phyloP scores from a whole-genome alignment of 352 stramenopile species.

The Salisapilia sapeloensis region DNA sequence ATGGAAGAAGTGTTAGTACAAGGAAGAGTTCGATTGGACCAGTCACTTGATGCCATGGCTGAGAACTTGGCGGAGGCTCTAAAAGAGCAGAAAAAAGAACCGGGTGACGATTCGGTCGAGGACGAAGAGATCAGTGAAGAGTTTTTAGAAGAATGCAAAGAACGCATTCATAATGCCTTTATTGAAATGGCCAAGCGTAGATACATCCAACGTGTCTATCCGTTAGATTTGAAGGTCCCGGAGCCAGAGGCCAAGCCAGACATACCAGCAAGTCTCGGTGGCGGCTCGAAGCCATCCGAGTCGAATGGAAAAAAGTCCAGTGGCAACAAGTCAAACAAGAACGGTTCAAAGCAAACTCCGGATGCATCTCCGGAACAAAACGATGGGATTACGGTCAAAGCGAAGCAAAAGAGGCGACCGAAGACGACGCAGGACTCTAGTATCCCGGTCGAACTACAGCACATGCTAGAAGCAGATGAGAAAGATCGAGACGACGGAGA shows the following conservation, averaged over 20 bases:
- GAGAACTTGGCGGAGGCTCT: slow-evolving; percentile 50
- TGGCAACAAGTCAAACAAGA: not conserved
- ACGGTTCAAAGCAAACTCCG: not conserved
- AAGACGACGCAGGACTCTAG: slow-evolving; percentile 10
- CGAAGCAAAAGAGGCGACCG: slow-evolving; percentile 28
- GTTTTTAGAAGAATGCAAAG: slow-evolving; percentile 52
- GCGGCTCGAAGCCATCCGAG: slow-evolving; percentile 13
- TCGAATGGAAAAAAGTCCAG: not conserved
- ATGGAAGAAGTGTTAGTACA: slow-evolving; percentile 81
- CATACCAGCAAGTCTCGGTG: slow-evolving; percentile 42
- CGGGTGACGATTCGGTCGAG: slow-evolving; percentile 2
- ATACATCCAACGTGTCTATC: slow-evolving; percentile 74
- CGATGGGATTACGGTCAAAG: slow-evolving; percentile 59
- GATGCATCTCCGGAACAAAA: slow-evolving; percentile 8
- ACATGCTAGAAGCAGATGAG: slow-evolving; percentile 74
- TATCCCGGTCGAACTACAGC: slow-evolving; percentile 69
- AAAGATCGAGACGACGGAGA: slow-evolving; percentile 29
- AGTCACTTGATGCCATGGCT: slow-evolving; percentile 72
- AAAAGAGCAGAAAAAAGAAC: slow-evolving; percentile 10
- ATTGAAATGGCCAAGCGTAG: slow-evolving; percentile 82
- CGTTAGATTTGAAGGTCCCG: slow-evolving; percentile 54
- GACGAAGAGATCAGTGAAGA: slow-evolving; percentile 50
- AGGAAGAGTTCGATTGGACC: slow-evolving; percentile 67
- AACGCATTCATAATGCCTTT: slow-evolving; percentile 41
- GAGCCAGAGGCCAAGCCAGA: slow-evolving; percentile 39